These are phyloP conservation scores for Sclerotinia minor DNA, from an alignment of 2,329 filamentous ascomycete genomes.

Conservation along the genomic window DNA sequence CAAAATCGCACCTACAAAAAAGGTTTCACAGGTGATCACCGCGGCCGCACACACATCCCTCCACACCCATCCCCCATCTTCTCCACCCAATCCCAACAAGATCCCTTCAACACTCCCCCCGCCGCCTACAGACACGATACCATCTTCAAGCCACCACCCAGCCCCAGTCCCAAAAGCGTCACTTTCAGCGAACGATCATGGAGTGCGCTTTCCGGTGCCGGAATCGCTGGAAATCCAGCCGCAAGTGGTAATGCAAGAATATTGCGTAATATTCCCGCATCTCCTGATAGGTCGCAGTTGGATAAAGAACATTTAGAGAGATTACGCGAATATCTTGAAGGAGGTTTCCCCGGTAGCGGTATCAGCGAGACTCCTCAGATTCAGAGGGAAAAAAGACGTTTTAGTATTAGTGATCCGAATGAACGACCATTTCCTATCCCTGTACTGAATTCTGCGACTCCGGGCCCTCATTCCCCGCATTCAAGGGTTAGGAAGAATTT, in stretches of 20 bases:
- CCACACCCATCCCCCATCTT: background rate
- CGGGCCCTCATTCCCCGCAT: background rate
- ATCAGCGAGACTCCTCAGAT: background rate
- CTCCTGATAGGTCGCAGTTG: too few species aligned
- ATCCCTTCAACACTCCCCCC: background rate
- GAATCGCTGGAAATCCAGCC: background rate
- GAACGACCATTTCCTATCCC: background rate
- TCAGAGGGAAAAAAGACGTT: background rate
- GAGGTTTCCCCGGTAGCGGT: background rate
- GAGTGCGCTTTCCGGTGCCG: background rate
- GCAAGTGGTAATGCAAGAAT: background rate
- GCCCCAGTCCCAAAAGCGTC: background rate
- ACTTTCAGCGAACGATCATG: background rate
- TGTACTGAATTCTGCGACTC: too few species aligned
- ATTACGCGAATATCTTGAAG: background rate
- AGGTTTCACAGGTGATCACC: conserved; percentile 16
- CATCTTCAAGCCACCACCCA: background rate
- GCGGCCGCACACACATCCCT: background rate
- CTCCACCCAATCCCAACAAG: background rate
- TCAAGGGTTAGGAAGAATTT: background rate
- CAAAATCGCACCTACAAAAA: conserved; percentile 4
- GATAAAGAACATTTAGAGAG: background rate
- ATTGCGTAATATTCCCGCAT: too few species aligned
- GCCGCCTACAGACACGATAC: background rate
- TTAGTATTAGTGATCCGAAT: background rate